These are phyloP conservation scores for Micractinium sp. DNA, from an alignment of 139 green algal species.

Conservation along the genomic window DNA sequence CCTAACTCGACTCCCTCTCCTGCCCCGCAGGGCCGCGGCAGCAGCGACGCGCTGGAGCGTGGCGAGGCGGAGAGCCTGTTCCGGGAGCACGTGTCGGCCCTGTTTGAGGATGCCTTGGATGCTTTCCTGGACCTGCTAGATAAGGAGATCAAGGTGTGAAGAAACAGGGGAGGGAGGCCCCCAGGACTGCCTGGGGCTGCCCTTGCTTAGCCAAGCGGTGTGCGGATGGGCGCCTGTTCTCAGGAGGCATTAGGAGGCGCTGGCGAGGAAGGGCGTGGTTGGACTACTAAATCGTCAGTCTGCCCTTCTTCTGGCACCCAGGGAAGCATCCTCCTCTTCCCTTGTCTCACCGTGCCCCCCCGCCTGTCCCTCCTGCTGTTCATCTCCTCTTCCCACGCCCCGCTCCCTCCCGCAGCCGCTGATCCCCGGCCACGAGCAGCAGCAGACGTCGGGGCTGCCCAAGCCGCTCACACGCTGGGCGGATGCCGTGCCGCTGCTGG, in stretches of 20 bases:
- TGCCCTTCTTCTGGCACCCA: too few species aligned
- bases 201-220: too few species aligned
- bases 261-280: too few species aligned
- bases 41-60: constrained; percentile 27
- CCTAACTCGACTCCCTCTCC: not conserved
- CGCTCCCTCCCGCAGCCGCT: constrained; percentile 35
- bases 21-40: constrained; percentile 42
- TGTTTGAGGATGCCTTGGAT: constrained; percentile 30
- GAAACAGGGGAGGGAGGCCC: too few species aligned
- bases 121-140: constrained; percentile 48
- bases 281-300: too few species aligned
- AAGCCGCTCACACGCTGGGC: constrained; percentile 32
- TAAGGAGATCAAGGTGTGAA: constrained; percentile 22
- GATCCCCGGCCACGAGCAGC: constrained; percentile 19
- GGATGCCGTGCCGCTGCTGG: constrained; percentile 37
- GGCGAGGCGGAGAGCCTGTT: constrained; percentile 52
- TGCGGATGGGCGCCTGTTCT: too few species aligned
- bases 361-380: not conserved
- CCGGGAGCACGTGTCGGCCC: constrained; percentile 41
- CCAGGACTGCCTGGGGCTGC: too few species aligned
- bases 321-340: too few species aligned
- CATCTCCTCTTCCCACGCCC: not conserved
- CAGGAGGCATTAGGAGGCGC: too few species aligned
- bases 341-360: not conserved
- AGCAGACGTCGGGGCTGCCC: constrained; percentile 9